A percentile compares a stretch with the other conserved stretches of the same genome.
phyloP scores from a whole-genome alignment of 2,329 filamentous ascomycete species.

The Colletotrichum sp. region DNA sequence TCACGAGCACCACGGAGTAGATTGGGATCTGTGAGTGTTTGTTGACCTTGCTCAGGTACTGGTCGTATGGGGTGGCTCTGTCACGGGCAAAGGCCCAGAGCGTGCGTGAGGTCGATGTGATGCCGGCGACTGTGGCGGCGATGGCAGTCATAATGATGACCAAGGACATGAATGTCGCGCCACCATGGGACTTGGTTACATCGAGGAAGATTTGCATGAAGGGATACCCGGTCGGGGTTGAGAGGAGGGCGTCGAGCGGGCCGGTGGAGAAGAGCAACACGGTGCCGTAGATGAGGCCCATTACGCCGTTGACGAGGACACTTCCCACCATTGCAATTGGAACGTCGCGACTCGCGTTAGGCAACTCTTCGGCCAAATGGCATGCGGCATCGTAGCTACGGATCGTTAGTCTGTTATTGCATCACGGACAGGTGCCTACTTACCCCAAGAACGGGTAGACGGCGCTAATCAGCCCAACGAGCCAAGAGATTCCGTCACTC shows the following conservation, averaged over 20 bases:
- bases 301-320: conserved; percentile 45
- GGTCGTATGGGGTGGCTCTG: conserved; percentile 37
- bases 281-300: conserved; percentile 46
- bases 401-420: background rate
- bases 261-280: conserved; percentile 49
- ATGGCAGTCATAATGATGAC: conserved; percentile 30
- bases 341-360: conserved; percentile 34
- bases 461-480: conserved; percentile 34
- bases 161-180: conserved; percentile 32
- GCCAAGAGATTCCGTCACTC: conserved; percentile 34
- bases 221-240: conserved; percentile 45
- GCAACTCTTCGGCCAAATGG: conserved; percentile 38
- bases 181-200: conserved; percentile 27
- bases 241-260: conserved; percentile 39
- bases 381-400: conserved; percentile 37
- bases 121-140: conserved; percentile 33
- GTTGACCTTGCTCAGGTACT: conserved; percentile 39
- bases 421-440: background rate
- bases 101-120: conserved; percentile 39
- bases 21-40: conserved; percentile 36
- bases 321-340: conserved; percentile 38
- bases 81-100: conserved; percentile 45
- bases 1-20: conserved; percentile 28
- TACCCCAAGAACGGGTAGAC: conserved; percentile 39
- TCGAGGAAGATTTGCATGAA: conserved; percentile 46